phyloP scores from a whole-genome alignment of 2,329 filamentous ascomycete genomes.

The Arthrinium phaeospermum region DNA sequence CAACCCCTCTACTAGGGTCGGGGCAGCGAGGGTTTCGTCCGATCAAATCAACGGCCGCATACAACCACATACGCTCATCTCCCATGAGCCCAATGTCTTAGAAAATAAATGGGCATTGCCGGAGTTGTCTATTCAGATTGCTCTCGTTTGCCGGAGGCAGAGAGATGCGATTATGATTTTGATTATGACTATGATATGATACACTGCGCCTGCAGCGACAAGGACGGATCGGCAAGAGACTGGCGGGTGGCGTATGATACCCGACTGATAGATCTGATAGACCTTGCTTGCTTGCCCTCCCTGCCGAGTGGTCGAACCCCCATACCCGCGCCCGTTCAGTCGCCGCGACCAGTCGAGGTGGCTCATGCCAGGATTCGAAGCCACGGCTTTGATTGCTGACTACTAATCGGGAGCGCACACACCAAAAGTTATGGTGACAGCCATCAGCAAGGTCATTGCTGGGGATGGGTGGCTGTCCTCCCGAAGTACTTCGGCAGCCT shows the following conservation, averaged over 20 bases:
- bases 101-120: conserved; percentile 9
- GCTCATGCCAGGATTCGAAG: background rate
- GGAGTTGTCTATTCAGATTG: background rate
- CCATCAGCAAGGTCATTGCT: background rate
- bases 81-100: conserved; percentile 16
- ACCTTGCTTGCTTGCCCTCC: background rate
- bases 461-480: background rate
- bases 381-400: background rate
- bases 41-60: conserved; percentile 15
- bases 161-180: background rate
- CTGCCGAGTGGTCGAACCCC: background rate
- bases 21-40: background rate
- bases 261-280: background rate
- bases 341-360: background rate
- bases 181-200: background rate
- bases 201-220: conserved; percentile 10
- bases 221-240: background rate
- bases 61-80: conserved; percentile 6
- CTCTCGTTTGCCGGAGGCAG: conserved; percentile 1
- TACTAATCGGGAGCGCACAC: background rate
- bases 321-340: background rate
- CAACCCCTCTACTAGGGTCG: conserved; percentile 12
- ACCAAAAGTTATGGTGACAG: background rate
- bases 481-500: background rate
- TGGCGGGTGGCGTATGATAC: conserved; percentile 8